Evolutionary conservation across 495 filamentous ascomycete species (phyloP), one percentile per base, ranked within the genome.

Genomic region (Aspergillus conjunctus): DNA sequence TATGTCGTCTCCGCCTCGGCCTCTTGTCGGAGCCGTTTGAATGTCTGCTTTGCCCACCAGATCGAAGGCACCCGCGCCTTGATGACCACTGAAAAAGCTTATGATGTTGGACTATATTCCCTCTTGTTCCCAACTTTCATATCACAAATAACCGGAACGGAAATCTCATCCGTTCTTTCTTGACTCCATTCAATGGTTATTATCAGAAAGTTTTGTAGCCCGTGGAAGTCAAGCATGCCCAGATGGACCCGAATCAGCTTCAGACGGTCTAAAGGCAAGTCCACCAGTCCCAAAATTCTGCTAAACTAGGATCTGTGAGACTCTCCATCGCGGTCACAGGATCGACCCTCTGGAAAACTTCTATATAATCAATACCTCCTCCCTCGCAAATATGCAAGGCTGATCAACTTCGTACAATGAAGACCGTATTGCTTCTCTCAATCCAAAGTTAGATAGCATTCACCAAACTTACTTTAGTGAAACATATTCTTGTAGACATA

Each of bases 401-500:
- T 82, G 59, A 98, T 96, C 30, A 98, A 84, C 66, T 92, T 91
- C 22, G 83, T 77, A 20, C 93, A 85, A 12, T 89, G 87, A 1
- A 98, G 86, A 2, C 87, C 89, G 52, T 96, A 88, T 60, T 98
- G 95, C 63, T 91, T 88, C 68, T 96, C 91, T 1, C 98, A 81
- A 66, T 97, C 93, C 3, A 79, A 77, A n/a, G 87, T 76, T 22
- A 98, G 85, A 66, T 97, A 98, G 74, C 94, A 98, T 76, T 98
- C 95, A 45, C 98, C 94, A 66, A 88, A 95, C 66, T 98, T 98
- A 73, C 92, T 91, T 66, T 89, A 88, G 71, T 96, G 98, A 82
- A 98, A 98, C 92, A 98, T 96, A 78, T 98, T 97, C 63, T 98
- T 97, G 80, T 98, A 98, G 17, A 98, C 88, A 15, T 93, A 82